phyloP scores from a whole-genome alignment of 1,139 yeast genomes.

The Candida smagusa region DNA sequence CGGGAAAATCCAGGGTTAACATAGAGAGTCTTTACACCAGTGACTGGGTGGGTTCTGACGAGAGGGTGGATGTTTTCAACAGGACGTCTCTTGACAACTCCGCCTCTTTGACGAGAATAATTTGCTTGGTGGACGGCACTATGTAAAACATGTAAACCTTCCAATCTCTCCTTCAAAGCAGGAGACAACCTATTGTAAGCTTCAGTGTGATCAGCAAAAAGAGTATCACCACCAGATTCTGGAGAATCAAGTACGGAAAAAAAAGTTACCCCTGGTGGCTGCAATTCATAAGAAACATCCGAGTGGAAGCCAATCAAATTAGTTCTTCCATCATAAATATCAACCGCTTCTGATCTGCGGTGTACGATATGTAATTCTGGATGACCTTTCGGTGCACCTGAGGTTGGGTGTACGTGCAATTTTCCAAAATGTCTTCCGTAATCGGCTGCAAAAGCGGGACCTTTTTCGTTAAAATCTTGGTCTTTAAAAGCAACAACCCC shows the following conservation, averaged over 20 bases:
- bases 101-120: slow-evolving; percentile 18
- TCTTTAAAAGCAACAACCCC: slow-evolving; percentile 68
- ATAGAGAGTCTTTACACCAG: slow-evolving; percentile 21
- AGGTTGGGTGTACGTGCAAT: slow-evolving; percentile 70
- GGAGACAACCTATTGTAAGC: slow-evolving; percentile 29
- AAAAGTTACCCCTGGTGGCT: slow-evolving; percentile 16
- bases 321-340: slow-evolving; percentile 11
- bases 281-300: slow-evolving; percentile 16
- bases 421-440: slow-evolving; percentile 36
- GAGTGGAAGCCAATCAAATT: slow-evolving; percentile 14
- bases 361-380: slow-evolving; percentile 64
- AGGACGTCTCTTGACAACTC: slow-evolving; percentile 24
- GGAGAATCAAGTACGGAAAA: slow-evolving; percentile 15
- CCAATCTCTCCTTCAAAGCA: slow-evolving; percentile 21
- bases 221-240: slow-evolving; percentile 20
- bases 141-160: slow-evolving; percentile 26
- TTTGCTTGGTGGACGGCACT: slow-evolving; percentile 24
- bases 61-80: slow-evolving; percentile 28
- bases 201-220: slow-evolving; percentile 34
- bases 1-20: slow-evolving; percentile 26
- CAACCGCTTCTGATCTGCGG: slow-evolving; percentile 40
- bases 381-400: slow-evolving; percentile 59
- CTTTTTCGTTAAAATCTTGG: slow-evolving; percentile 59
- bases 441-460: slow-evolving; percentile 44
- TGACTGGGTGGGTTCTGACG: slow-evolving; percentile 27